Percentiles rank a stretch among this genome's conserved stretches.
These are phyloP conservation scores for Torrubiellomyces zombiae DNA, from an alignment of 2,329 filamentous ascomycete genomes.

Conservation along the genomic window DNA sequence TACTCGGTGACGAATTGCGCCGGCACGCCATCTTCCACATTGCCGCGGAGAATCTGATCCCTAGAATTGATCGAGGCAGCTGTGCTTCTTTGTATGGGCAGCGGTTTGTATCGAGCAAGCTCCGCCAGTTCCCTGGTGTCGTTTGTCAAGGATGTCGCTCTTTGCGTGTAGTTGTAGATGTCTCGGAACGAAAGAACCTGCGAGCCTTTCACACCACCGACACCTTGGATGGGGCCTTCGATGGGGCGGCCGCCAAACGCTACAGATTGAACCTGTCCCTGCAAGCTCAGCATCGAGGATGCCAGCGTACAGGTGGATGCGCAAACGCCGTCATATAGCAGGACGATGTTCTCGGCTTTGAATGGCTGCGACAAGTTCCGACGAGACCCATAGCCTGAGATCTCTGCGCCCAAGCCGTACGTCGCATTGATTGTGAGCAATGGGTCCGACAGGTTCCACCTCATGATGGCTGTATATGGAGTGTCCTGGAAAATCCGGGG, in stretches of 20 bases:
- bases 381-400: constrained; percentile 28
- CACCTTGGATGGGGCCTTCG: constrained; percentile 31
- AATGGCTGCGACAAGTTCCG: constrained; percentile 31
- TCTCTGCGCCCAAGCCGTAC: constrained; percentile 8
- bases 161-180: constrained; percentile 12
- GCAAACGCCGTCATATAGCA: constrained; percentile 43
- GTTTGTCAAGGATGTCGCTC: constrained; percentile 10
- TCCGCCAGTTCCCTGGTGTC: constrained; percentile 10
- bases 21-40: constrained; percentile 23
- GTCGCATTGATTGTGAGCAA: constrained; percentile 22
- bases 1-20: constrained; percentile 31
- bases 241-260: constrained; percentile 33
- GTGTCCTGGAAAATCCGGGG: constrained; percentile 27
- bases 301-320: constrained; percentile 41
- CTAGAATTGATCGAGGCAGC: constrained; percentile 20
- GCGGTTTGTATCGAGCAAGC: constrained; percentile 13
- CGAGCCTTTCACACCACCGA: constrained; percentile 36
- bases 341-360: constrained; percentile 37
- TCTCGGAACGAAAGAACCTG: constrained; percentile 17
- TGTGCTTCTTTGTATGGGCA: constrained; percentile 17
- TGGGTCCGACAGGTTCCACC: constrained; percentile 31
- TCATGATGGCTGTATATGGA: constrained; percentile 34
- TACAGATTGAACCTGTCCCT: constrained; percentile 33
- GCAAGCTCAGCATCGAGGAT: constrained; percentile 33
- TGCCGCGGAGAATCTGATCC: constrained; percentile 19